phyloP scores from a whole-genome alignment of 331 rosid genomes.

The Prunus yedoensis region DNA sequence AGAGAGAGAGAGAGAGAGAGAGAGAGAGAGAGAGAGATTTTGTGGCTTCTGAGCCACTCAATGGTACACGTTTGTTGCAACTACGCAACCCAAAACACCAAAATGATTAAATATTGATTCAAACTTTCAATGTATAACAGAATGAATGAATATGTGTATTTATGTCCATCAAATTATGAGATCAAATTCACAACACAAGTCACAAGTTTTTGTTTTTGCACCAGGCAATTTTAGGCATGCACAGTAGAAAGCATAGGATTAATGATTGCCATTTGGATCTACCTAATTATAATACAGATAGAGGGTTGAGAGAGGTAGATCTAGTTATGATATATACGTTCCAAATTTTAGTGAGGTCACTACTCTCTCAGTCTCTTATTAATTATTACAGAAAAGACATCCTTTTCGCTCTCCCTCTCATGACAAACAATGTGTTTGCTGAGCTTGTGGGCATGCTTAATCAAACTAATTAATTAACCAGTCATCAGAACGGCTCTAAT shows the following conservation, averaged over 20 bases:
- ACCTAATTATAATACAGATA: background rate
- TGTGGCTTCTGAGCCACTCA: slow-evolving; percentile 42
- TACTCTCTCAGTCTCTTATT: background rate
- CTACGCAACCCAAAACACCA: slow-evolving; percentile 23
- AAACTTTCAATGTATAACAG: background rate
- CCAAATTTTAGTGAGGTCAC: background rate
- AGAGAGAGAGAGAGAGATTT: background rate
- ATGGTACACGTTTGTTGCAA: slow-evolving; percentile 29
- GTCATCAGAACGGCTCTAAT: too few relatives aligned
- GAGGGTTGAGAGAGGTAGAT: background rate
- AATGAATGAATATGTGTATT: background rate
- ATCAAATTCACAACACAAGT: background rate
- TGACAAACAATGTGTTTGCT: background rate
- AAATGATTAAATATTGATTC: slow-evolving; percentile 1
- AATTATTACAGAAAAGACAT: background rate
- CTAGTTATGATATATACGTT: background rate
- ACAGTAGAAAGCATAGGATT: background rate
- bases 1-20: background rate
- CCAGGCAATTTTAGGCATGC: background rate
- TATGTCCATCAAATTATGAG: background rate
- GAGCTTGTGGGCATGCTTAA: background rate
- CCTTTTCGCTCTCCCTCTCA: background rate
- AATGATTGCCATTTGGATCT: background rate
- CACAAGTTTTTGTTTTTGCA: background rate
- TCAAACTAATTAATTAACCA: background rate